A percentile compares a stretch with the other conserved stretches of the same genome.
Conservation (phyloP, 2,329 filamentous ascomycete species). For the Fusarium illudens region DNA sequence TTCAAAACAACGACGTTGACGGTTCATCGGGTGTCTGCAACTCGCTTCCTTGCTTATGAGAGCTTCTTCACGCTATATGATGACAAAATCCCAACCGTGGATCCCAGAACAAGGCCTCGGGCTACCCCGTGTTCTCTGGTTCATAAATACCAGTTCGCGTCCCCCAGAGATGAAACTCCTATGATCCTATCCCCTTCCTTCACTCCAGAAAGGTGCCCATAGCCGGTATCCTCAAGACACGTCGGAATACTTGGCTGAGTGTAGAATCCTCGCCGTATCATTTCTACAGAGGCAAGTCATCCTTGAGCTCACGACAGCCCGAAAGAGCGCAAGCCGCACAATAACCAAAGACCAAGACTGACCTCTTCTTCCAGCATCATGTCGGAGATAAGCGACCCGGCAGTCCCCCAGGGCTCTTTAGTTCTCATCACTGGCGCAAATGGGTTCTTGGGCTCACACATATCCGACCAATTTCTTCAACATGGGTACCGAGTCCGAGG, state of each 20-base stretch:
- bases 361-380: neutral
- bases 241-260: too few relatives aligned
- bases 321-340: neutral
- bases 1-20: neutral
- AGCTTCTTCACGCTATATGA: neutral
- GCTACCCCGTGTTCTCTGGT: neutral
- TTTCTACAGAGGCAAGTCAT: neutral
- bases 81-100: too few relatives aligned
- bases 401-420: constrained; percentile 28
- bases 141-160: neutral
- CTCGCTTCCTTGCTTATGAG: neutral
- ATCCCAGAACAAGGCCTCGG: neutral
- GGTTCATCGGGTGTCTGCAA: neutral
- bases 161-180: too few relatives aligned
- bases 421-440: constrained; percentile 54
- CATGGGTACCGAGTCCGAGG: constrained; percentile 54
- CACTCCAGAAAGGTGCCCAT: too few relatives aligned
- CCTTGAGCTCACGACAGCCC: neutral
- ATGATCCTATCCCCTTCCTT: too few relatives aligned
- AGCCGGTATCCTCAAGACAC: too few relatives aligned
- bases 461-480: constrained; percentile 48
- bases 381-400: neutral
- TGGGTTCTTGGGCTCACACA: constrained; percentile 51
- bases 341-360: too few relatives aligned
- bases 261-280: too few relatives aligned